Base-by-base conservation (phyloP, 352 stramenopile genomes). In the Elongisporangium anandrum region DNA sequence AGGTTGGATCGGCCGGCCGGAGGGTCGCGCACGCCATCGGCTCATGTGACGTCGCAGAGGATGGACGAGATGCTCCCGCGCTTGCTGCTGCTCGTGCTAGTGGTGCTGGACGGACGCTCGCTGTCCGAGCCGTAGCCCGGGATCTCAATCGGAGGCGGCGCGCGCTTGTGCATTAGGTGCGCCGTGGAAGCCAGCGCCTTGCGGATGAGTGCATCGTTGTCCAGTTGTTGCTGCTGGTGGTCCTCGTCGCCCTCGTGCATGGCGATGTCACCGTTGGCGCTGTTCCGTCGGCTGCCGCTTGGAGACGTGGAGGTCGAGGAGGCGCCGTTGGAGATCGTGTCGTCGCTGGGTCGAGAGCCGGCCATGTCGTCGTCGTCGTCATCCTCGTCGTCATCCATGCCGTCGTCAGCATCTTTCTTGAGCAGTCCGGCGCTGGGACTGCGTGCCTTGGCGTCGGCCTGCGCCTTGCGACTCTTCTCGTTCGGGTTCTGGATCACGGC, bases 401-500 rank as follows among this genome's bases (percentile, higher is more conserved):
- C 50, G 5, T 66, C 54, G 5, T 57, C 65, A 17, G 54, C 63
- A 9, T 75, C 63, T 1, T 60, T 41, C 22, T 70, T 58, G 22
- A 54, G 16, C 10, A 52, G 50, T 50, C 58, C 21, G 29, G 62
- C 59, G 29, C 59, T 63, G 17, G 75, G 68, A 20, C 66, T 75
- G 47, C 74, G 61, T 4, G 68, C 64, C 61, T 87, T 81, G 13
- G 68, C 70, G 58, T 91, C 79, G 1, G 72, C 61, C 26, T 87
- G 81, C n/a, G 81, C 72, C 59, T 93, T 93, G 49, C 79, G 81
- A 56, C 81, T 92, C 66, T 94, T 94, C 52, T 88, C 79, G 56
- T 94, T 94, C 13, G 84, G 84, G 60, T 94, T 94, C 61, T 94
- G 75, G 52, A 94, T 92, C 45, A 94, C 84, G 22, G 77, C 68